phyloP scores from a whole-genome alignment of 805 yeast genomes.

The Kockiozyma suomiensis region DNA sequence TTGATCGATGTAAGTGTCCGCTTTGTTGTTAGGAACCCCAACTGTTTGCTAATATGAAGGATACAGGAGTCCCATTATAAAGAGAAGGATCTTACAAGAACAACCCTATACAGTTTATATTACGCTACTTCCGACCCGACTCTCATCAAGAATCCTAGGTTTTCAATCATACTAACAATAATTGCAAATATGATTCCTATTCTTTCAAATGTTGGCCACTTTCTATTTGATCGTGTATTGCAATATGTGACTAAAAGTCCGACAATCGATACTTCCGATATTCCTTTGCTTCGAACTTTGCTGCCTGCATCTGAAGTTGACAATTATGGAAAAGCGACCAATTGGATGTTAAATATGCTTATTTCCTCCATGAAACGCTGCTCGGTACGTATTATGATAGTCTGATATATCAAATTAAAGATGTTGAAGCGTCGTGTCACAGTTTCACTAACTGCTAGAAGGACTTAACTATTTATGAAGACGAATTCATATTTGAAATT shows the following conservation, averaged over 20 bases:
- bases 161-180: slow-evolving; percentile 40
- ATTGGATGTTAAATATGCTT: slow-evolving; percentile 24
- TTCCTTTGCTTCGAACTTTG: slow-evolving; percentile 12
- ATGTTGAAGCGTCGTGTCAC: not conserved
- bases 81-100: slow-evolving; percentile 58
- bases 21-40: not conserved
- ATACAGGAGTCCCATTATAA: slow-evolving; percentile 50
- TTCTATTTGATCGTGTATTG: slow-evolving; percentile 65
- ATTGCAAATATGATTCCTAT: slow-evolving; percentile 61
- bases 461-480: slow-evolving; percentile 15
- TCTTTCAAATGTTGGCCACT: slow-evolving; percentile 69
- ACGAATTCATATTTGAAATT: slow-evolving; percentile 16
- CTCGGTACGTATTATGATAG: slow-evolving; percentile 8
- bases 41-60: slow-evolving; percentile 2
- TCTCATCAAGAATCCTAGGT: not conserved
- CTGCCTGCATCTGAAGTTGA: slow-evolving; percentile 21
- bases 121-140: not conserved
- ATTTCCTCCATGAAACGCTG: slow-evolving; percentile 5
- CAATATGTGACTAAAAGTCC: slow-evolving; percentile 12
- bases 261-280: not conserved
- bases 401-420: too few relatives aligned
- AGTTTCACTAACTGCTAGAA: not conserved
- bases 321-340: slow-evolving; percentile 2
- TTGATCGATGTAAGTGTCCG: slow-evolving; percentile 16
- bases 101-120: slow-evolving; percentile 49